A percentile compares a stretch with the other conserved stretches of the same genome.
phyloP scores from a whole-genome alignment of 495 filamentous ascomycete species.

The Xylaria castorea region DNA sequence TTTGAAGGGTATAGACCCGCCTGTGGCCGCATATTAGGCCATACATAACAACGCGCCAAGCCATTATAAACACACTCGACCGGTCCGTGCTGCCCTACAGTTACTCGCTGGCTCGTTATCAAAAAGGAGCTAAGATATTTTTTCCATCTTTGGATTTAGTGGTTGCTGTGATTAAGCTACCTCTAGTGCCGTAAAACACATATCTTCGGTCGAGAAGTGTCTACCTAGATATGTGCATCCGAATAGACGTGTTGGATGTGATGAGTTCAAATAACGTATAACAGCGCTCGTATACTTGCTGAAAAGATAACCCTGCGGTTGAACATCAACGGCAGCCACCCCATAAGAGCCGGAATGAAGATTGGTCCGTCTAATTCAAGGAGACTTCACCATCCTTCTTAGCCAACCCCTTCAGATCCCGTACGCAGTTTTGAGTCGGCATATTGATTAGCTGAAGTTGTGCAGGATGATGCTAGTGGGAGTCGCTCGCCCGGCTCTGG shows the following conservation, averaged over 20 bases:
- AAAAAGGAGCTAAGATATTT: constrained; percentile 3
- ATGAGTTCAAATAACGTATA: constrained; percentile 14
- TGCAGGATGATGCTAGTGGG: constrained; percentile 34
- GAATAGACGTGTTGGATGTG: not conserved
- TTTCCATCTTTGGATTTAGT: not conserved
- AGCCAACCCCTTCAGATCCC: constrained; percentile 37
- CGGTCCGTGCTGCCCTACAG: constrained; percentile 18
- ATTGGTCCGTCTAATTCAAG: not conserved
- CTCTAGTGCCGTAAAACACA: constrained; percentile 21
- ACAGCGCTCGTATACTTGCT: not conserved
- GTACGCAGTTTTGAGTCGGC: constrained; percentile 10
- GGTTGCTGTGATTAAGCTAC: not conserved
- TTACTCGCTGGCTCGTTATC: constrained; percentile 11
- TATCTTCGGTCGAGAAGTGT: not conserved
- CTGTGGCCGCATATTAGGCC: constrained; percentile 45
- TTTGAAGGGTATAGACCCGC: constrained; percentile 47
- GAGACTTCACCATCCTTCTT: constrained; percentile 23
- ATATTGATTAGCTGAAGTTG: constrained; percentile 29
- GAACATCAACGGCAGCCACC: not conserved
- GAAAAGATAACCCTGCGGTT: not conserved
- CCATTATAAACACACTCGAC: constrained; percentile 30
- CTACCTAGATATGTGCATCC: constrained; percentile 3
- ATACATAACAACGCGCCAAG: constrained; percentile 42
- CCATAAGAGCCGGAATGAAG: not conserved
- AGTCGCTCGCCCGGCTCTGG: constrained; percentile 39